These are phyloP conservation scores for Kingdonia uniflora DNA, from an alignment of 164 flowering plant genomes.

Conservation along the genomic window DNA sequence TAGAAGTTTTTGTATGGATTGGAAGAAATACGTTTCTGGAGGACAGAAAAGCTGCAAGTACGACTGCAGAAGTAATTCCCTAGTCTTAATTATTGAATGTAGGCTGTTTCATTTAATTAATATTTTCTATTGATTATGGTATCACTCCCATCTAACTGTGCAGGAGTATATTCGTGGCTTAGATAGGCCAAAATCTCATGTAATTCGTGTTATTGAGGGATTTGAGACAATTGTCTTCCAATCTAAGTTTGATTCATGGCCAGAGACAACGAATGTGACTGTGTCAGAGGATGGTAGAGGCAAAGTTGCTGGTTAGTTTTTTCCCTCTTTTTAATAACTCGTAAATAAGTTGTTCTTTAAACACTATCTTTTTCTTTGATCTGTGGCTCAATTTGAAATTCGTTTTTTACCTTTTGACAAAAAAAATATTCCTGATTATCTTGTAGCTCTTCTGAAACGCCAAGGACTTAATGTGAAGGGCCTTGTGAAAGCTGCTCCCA, in stretches of 20 bases:
- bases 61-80: conserved; percentile 68
- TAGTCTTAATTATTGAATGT: conserved; percentile 1
- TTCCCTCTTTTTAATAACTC: conserved; percentile 3
- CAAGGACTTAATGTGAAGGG: conserved; percentile 98
- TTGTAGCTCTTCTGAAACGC: conserved; percentile 75
- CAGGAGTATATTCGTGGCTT: conserved; percentile 61
- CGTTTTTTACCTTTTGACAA: not conserved
- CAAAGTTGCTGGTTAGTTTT: conserved; percentile 90
- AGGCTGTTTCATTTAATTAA: not conserved
- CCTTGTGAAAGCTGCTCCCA: conserved; percentile 79
- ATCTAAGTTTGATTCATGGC: conserved; percentile 84
- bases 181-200: conserved; percentile 58
- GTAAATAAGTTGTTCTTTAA: not conserved
- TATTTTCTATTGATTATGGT: conserved; percentile 5
- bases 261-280: conserved; percentile 51
- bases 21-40: conserved; percentile 94
- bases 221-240: conserved; percentile 87
- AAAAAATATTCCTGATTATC: conserved; percentile 7
- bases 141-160: conserved; percentile 7
- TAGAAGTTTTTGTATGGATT: conserved; percentile 90
- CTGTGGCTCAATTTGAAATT: not conserved
- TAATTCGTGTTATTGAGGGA: conserved; percentile 87
- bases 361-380: not conserved
- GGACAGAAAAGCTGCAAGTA: conserved; percentile 76
- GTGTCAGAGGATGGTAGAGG: conserved; percentile 96